Conservation (phyloP, 176 grass and related monocot genomes). For the Eleusine coracana region DNA sequence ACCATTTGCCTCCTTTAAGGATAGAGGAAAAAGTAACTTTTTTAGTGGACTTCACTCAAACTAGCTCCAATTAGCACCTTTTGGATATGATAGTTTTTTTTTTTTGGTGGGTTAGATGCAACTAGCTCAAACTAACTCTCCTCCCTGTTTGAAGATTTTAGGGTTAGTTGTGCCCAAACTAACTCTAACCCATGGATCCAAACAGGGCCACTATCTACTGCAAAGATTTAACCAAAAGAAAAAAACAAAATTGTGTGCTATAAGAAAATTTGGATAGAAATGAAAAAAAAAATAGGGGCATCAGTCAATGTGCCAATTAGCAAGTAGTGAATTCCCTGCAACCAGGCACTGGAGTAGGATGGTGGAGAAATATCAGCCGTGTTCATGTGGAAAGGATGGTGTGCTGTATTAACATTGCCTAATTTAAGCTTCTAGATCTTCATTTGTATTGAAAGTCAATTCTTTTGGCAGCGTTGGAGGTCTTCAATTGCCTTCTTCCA, state of each 20-base stretch:
- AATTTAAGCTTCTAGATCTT: conserved; percentile 25
- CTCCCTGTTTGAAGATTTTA: too few species aligned
- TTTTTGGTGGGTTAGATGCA: too few species aligned
- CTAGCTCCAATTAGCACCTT: too few species aligned
- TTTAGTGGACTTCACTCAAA: too few species aligned
- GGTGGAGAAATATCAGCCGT: conserved; percentile 9
- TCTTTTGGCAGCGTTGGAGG: conserved; percentile 62
- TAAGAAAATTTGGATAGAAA: conserved; percentile 2
- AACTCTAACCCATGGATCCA: too few species aligned
- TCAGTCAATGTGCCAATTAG: conserved; percentile 29
- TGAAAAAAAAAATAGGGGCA: neutral
- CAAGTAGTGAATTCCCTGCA: conserved; percentile 18
- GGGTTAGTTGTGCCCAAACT: too few species aligned
- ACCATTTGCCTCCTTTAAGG: too few species aligned
- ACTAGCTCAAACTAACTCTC: too few species aligned
- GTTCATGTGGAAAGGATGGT: conserved; percentile 9
- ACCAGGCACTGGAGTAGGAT: neutral
- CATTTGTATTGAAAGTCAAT: conserved; percentile 41
- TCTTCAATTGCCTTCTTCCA: conserved; percentile 99
- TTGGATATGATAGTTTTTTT: too few species aligned
- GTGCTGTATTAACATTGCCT: conserved; percentile 16
- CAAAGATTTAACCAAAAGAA: conserved; percentile 9
- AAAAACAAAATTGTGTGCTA: conserved; percentile 41
- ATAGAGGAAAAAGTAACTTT: too few species aligned
- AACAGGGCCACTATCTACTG: conserved; percentile 3